A percentile compares a stretch with the other conserved stretches of the same genome.
Evolutionary conservation across 108 stramenopile genomes (phyloP).

Genomic region (Pelagomonas calceolata): DNA sequence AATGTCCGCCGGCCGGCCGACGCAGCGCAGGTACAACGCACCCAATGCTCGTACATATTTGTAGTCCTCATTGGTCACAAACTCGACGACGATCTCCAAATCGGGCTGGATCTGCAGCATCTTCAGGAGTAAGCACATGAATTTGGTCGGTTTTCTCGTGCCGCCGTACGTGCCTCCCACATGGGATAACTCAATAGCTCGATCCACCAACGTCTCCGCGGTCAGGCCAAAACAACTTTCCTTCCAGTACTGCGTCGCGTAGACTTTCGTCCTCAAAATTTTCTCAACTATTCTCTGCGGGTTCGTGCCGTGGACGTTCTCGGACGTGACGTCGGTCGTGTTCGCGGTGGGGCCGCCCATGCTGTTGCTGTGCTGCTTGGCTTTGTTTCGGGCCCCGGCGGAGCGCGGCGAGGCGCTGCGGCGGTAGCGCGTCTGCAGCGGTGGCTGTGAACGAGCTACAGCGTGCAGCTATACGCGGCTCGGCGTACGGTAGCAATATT

Average conservation of each 20-base stretch:
- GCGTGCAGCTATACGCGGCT: no score
- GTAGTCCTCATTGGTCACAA: slow-evolving; percentile 85
- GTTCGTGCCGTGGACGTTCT: slow-evolving; percentile 86
- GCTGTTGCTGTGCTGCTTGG: no score
- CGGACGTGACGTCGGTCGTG: slow-evolving; percentile 76
- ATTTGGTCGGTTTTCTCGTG: slow-evolving; percentile 74
- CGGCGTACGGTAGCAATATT: no score
- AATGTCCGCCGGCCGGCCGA: slow-evolving; percentile 81
- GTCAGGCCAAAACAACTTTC: slow-evolving; percentile 65
- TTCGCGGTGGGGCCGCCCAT: slow-evolving; percentile 49
- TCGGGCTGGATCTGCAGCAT: slow-evolving; percentile 91
- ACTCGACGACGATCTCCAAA: slow-evolving; percentile 71
- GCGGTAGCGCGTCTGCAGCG: no score
- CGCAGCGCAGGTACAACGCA: slow-evolving; percentile 82
- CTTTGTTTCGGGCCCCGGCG: no score
- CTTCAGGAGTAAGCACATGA: slow-evolving; percentile 85
- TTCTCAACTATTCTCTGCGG: slow-evolving; percentile 97
- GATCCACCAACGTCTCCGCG: slow-evolving; percentile 78
- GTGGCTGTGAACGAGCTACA: no score
- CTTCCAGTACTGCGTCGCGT: slow-evolving; percentile 46
- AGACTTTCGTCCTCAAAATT: slow-evolving; percentile 34
- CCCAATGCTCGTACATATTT: slow-evolving; percentile 89
- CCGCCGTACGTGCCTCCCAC: slow-evolving; percentile 77
- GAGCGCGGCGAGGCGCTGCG: no score
- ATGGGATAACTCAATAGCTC: slow-evolving; percentile 67